Base-by-base conservation (phyloP, 345 rosid species). In the Turnera subulata region DNA sequence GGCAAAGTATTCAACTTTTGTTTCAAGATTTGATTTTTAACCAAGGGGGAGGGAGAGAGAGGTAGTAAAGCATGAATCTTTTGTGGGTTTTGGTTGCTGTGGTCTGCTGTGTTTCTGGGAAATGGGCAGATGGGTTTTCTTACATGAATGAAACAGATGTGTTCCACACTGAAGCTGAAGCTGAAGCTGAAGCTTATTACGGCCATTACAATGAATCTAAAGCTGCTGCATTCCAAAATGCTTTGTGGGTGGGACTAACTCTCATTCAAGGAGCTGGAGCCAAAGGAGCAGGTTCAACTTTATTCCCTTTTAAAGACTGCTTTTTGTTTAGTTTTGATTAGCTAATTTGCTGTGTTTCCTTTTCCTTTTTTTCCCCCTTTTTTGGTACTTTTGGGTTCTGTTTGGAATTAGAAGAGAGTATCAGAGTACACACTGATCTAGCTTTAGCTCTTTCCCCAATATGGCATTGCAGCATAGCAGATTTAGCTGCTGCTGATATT, bases 201-300 rank as follows among this genome's bases (percentile, higher is more conserved):
- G 38, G 32, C 46, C 19, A 53, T 51, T 40, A 43, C 2, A 49
- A 45, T 58, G 64, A 58, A 51, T 63, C 74, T 6, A 74, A 72
- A 46, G 63, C 50, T 9, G 56, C n/a, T n/a, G 35, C 35, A 29
- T 29, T 56, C 60, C 42, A 55, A 7, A 71, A 66, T 8, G 78
- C 88, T 55, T 52, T 84, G 58, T 68, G 84, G 84, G 98, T 91
- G 22, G 98, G 95, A 25, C 89, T 91, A 59, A 84, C 95, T 18
- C 91, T 91, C 59, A 86, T 91, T 74, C 77, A 59, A 46, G 71
- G 73, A 56, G 91, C 96, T 68, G 83, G 69, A 25, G 85, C 91
- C 19, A 83, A 80, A 65, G 85, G 96, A 74, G 98, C 96, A 54
- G 98, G 98, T 88, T 29, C 8, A 3, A 29, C 60, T 29, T 61